These are phyloP conservation scores for Ascodesmis nigricans DNA, from an alignment of 495 filamentous ascomycete species.

Conservation along the genomic window DNA sequence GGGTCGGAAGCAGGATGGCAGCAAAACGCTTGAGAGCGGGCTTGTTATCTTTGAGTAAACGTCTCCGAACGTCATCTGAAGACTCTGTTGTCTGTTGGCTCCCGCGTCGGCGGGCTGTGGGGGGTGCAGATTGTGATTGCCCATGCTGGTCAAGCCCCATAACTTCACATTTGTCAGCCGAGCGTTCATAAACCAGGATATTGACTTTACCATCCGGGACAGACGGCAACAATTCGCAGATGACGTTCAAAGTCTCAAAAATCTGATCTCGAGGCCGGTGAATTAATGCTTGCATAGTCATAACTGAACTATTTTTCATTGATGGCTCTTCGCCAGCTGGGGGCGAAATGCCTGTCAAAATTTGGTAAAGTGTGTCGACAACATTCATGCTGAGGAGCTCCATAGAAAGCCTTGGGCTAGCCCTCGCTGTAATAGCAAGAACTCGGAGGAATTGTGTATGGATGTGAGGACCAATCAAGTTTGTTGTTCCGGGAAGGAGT, in stretches of 20 bases:
- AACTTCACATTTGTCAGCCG: background rate
- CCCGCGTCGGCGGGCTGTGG: too few relatives aligned
- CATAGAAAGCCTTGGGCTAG: slow-evolving; percentile 66
- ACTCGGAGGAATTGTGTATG: slow-evolving; percentile 93
- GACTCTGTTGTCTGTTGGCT: slow-evolving; percentile 39
- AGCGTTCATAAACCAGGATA: slow-evolving; percentile 5
- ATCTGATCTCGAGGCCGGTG: slow-evolving; percentile 93
- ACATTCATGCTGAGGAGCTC: slow-evolving; percentile 93
- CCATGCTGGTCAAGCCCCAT: slow-evolving; percentile 12
- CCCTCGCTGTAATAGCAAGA: slow-evolving; percentile 64
- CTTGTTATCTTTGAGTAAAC: slow-evolving; percentile 48
- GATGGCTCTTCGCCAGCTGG: slow-evolving; percentile 65
- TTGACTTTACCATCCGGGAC: slow-evolving; percentile 25
- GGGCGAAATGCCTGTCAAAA: slow-evolving; percentile 85
- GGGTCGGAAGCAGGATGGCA: slow-evolving; percentile 80
- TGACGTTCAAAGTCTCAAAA: slow-evolving; percentile 90
- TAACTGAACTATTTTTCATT: slow-evolving; percentile 78
- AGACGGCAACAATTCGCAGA: slow-evolving; percentile 78
- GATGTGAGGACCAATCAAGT: slow-evolving; percentile 82
- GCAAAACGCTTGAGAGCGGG: slow-evolving; percentile 76
- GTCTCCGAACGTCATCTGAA: slow-evolving; percentile 46
- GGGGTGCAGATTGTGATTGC: too few relatives aligned
- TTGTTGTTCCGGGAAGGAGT: slow-evolving; percentile 80
- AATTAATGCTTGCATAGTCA: slow-evolving; percentile 97
- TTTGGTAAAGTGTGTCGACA: slow-evolving; percentile 94